Evolutionary conservation across 495 filamentous ascomycete genomes (phyloP), one percentile per base, ranked within the genome.

Genomic region (Rostrohypoxylon terebratum): DNA sequence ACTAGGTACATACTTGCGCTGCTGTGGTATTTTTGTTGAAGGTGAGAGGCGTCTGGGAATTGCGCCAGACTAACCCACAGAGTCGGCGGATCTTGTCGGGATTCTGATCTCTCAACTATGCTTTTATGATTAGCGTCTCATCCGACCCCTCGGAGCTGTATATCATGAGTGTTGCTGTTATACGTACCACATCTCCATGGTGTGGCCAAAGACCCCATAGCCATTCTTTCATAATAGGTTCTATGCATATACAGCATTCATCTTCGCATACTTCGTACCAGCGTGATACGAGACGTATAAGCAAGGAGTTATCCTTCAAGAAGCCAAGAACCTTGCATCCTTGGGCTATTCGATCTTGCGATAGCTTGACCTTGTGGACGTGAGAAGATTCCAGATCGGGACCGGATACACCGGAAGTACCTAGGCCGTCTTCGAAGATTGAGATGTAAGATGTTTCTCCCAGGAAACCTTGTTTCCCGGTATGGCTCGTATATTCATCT

Each of bases 201-300:
- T 75, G 58, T 31, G 68, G 42, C 60, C 75, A 72, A 3, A 79
- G 63, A 2, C 72, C 73, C 53, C 66, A 57, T 3, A 79, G 69
- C 77, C 77, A 79, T 33, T 77, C 71, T 66, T 76, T 79, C 77
- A 79, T 72, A 14, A 79, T 74, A 25, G 75, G 75, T 50, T 78
- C 75, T 45, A 75, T 72, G 23, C 69, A 74, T 38, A 79, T 67
- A 31, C 71, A 72, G n/a, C 65, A 65, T 38, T 72, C 64, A 14
- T 74, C 77, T 23, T 79, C 77, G 51, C 64, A 69, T 47, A 77
- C 69, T 28, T 77, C 73, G 45, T 71, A 79, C 63, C 67, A 77
- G 34, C 76, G 76, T 10, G 74, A 65, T 21, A 76, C 67, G 7
- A 77, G 70, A 28, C 67, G 65, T 36, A 73, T 72, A 1, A 79